phyloP scores from a whole-genome alignment of 2,329 filamentous ascomycete genomes.

The Aspergillus sp. region DNA sequence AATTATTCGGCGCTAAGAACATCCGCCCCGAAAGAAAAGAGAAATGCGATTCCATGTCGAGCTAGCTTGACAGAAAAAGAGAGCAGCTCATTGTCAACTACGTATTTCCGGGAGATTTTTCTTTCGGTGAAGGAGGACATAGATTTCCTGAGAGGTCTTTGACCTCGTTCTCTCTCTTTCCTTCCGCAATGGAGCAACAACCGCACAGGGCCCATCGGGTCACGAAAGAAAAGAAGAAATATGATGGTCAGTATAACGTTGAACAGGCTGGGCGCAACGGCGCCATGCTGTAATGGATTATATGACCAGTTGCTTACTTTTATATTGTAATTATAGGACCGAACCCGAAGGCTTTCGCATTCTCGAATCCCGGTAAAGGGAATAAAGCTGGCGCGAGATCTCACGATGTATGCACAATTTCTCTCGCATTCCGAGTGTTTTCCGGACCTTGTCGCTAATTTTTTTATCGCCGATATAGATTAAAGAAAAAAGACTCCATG shows the following conservation, averaged over 20 bases:
- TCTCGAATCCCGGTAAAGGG: conserved; percentile 76
- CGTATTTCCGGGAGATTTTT: not conserved
- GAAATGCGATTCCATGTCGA: conserved; percentile 4
- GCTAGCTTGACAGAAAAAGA: not conserved
- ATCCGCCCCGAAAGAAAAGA: conserved; percentile 25
- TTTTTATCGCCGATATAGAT: conserved; percentile 54
- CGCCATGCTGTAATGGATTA: not conserved
- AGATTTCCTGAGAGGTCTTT: conserved; percentile 23
- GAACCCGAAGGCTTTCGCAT: conserved; percentile 90
- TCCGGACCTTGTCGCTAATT: conserved; percentile 15
- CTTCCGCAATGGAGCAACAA: conserved; percentile 71
- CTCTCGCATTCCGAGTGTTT: not conserved
- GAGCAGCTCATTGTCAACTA: not conserved
- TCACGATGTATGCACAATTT: conserved; percentile 50
- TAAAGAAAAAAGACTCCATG: conserved; percentile 94
- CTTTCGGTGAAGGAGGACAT: conserved; percentile 2
- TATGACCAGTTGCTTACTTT: not conserved
- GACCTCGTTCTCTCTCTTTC: conserved; percentile 21
- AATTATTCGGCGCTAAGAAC: conserved; percentile 23
- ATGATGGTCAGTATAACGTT: conserved; percentile 51
- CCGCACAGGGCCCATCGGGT: conserved; percentile 81
- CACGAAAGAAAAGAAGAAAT: conserved; percentile 84
- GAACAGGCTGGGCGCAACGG: not conserved
- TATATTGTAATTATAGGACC: conserved; percentile 50
- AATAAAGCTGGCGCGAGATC: conserved; percentile 64